phyloP scores from a whole-genome alignment of 306 rosid genomes.

The Cyclanthera cordifolia region DNA sequence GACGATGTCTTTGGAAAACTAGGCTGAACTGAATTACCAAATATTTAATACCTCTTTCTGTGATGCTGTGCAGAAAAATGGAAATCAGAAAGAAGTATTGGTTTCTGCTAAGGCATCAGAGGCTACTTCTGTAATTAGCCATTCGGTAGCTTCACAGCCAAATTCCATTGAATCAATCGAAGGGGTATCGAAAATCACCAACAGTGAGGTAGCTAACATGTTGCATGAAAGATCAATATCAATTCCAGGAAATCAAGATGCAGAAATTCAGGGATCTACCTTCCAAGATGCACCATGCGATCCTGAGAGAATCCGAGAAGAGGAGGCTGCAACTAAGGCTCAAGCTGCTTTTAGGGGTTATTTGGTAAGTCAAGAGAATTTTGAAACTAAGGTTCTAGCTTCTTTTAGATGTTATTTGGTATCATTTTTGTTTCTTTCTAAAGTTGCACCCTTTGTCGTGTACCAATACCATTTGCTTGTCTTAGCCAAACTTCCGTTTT shows the following conservation, averaged over 20 bases:
- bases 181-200: conserved; percentile 38
- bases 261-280: conserved; percentile 33
- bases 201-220: conserved; percentile 33
- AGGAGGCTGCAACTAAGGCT: conserved; percentile 77
- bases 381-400: conserved; percentile 76
- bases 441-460: conserved; percentile 20
- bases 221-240: conserved; percentile 15
- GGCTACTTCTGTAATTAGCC: conserved; percentile 38
- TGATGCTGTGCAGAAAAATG: conserved; percentile 41
- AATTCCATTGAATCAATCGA: conserved; percentile 23
- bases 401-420: conserved; percentile 83
- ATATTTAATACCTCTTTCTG: conserved; percentile 2
- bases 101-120: conserved; percentile 46
- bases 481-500: not conserved
- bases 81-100: conserved; percentile 45
- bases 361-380: conserved; percentile 56
- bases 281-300: conserved; percentile 41
- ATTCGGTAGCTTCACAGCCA: conserved; percentile 26
- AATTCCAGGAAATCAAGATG: conserved; percentile 35
- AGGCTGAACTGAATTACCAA: not conserved
- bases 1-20: not conserved
- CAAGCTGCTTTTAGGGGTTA: conserved; percentile 99
- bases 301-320: conserved; percentile 57
- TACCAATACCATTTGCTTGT: not conserved
- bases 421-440: not conserved